Base-by-base conservation (phyloP, 768 basidiomycete genomes). In the Agaricus sinodeliciosus region DNA sequence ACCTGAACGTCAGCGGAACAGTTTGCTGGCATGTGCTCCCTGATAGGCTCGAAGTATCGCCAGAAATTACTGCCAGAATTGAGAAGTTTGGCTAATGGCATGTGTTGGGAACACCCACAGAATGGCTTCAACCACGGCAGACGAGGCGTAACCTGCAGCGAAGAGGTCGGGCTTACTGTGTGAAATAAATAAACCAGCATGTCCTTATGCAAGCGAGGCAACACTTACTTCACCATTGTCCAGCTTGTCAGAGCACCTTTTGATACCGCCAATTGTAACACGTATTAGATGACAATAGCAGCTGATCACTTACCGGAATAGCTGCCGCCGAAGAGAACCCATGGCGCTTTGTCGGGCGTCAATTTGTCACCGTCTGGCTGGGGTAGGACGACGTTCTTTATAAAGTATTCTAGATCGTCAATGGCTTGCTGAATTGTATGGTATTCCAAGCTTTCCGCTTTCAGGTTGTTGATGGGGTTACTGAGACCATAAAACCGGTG, bases 401-500 rank as follows among this genome's bases (percentile, higher is more conserved):
- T 75, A 59, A 89, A 89, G 64, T 83, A 85, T 13, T 73, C 84
- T 35, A 87, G 65, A 59, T 89, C 86, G 46, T 87, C 81, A 56
- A 87, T 80, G 9, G 85, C 83, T 67, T 89, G 87, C 62, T 86
- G 81, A 43, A 89, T 75, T 1, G 84, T 87, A 62, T 83, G 82
- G 11, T 79, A 58, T 43, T 68, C 65, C 41, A 89, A 67, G 60
- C 81, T 86, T 58, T 74, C 65, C 27, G 76, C 76, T 31, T 71
- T 77, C 25, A 89, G 74, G 62, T 87, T 74, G 16, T 75, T 69
- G 44, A 73, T 75, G 3, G 87, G 87, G 62, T 87, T 90, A 53
- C 85, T 88, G n/a, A 77, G 66, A 12, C 87, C 87, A 56, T 81
- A 88, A 72, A 83, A 90, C 19, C 87, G 76, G 60, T 89, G 87